phyloP scores from a whole-genome alignment of 768 basidiomycete species.

The Suillus ampliporus region DNA sequence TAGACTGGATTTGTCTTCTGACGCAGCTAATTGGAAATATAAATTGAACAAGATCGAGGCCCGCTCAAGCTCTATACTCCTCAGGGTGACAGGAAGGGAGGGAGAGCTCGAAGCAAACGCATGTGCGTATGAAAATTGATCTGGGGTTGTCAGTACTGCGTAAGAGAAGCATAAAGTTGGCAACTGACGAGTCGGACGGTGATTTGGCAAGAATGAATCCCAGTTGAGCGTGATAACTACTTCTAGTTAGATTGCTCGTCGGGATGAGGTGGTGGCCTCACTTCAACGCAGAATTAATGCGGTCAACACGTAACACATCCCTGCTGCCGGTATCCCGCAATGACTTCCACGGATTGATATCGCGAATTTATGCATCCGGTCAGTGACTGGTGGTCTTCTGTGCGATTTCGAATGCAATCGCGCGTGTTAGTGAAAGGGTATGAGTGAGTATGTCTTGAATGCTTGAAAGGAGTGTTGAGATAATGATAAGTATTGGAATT shows the following conservation, averaged over 20 bases:
- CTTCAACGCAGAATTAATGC: slow-evolving; percentile 51
- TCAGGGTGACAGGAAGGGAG: slow-evolving; percentile 62
- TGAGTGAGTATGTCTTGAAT: slow-evolving; percentile 60
- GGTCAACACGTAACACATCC: slow-evolving; percentile 58
- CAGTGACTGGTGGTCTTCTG: slow-evolving; percentile 78
- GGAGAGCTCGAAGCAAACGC: slow-evolving; percentile 57
- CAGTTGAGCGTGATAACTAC: slow-evolving; percentile 91
- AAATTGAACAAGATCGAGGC: slow-evolving; percentile 86
- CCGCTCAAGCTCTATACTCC: slow-evolving; percentile 82
- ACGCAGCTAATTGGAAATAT: slow-evolving; percentile 76
- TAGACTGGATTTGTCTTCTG: slow-evolving; percentile 67
- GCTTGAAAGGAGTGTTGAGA: slow-evolving; percentile 76
- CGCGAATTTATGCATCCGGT: slow-evolving; percentile 83
- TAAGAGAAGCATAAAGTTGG: slow-evolving; percentile 18
- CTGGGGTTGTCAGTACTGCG: slow-evolving; percentile 40
- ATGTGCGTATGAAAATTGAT: slow-evolving; percentile 77
- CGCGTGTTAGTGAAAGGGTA: slow-evolving; percentile 62
- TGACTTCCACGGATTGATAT: slow-evolving; percentile 73
- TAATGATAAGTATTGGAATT: no score
- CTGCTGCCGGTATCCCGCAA: slow-evolving; percentile 63
- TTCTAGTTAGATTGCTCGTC: slow-evolving; percentile 12
- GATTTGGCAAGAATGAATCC: slow-evolving; percentile 83
- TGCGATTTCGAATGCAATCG: slow-evolving; percentile 69
- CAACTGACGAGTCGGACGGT: slow-evolving; percentile 70
- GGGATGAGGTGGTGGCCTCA: slow-evolving; percentile 9